Base-by-base conservation (phyloP, 129 eudicot genomes). In the Pittosporum tobira region DNA sequence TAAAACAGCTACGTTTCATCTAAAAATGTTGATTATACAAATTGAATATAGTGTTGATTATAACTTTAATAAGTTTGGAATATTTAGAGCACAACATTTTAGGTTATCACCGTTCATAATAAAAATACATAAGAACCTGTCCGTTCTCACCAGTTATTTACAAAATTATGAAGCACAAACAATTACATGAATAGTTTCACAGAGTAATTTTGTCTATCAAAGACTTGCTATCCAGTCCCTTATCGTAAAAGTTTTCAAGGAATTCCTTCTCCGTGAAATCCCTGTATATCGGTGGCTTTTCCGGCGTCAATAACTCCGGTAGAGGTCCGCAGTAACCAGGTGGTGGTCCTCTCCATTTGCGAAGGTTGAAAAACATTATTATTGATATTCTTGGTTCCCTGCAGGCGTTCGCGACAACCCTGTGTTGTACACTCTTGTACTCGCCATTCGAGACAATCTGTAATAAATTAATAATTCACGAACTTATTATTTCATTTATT, bases 371-470 rank as follows among this genome's bases (percentile, higher is more conserved):
- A 45, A 66, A 66, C 34, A 30, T 57, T 15, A 66, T 48, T 3
- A 66, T 8, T 21, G 71, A 56, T 24, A 66, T 66, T 24, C 71
- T 36, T 1, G 64, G 38, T 21, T 66, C 57, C 49, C 16, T 43
- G 23, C 5, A 11, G 0, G 71, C 45, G 64, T 66, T 66, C 1
- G 71, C 71, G 11, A 66, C 4, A 11, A 66, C 71, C 23, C 71
- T 36, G 26, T 66, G 71, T 26, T 66, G 46, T 10, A 56, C 71
- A 23, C 71, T 66, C 22, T 56, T 56, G 48, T 66, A 66, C 38
- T 44, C 63, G 0, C 58, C 71, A 30, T 56, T 55, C 0, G 48
- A 56, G 18, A 57, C 71, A 29, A 55, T 47, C 64, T 66, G 67
- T 18, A 59, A 5, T 4, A 34, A 31, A 31, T 6, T n/a, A n/a